A percentile compares a stretch with the other conserved stretches of the same genome.
phyloP scores from a whole-genome alignment of 495 filamentous ascomycete species.

The Podospora sp. region DNA sequence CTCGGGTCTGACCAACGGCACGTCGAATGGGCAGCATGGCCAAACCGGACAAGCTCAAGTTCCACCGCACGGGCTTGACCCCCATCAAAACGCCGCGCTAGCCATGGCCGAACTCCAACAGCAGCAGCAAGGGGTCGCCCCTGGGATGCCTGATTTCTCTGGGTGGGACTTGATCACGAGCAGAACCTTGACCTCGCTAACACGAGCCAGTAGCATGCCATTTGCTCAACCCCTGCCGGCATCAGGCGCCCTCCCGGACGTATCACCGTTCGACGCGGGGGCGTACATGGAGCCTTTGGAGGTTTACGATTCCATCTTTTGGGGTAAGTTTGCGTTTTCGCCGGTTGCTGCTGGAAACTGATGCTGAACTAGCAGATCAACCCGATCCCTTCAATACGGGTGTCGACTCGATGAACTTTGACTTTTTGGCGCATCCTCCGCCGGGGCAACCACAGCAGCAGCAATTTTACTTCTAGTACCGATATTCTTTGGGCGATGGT shows the following conservation, averaged over 20 bases:
- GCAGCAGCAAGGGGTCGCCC: conserved; percentile 44
- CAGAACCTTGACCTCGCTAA: conserved; percentile 16
- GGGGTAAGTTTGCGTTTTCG: conserved; percentile 46
- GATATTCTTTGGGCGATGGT: no score
- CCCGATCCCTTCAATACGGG: conserved; percentile 54
- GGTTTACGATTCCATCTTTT: conserved; percentile 61
- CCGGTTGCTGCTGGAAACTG: background rate
- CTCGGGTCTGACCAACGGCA: conserved; percentile 13
- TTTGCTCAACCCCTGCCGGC: conserved; percentile 36
- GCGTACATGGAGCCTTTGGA: conserved; percentile 59
- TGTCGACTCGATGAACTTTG: conserved; percentile 53
- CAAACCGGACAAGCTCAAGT: conserved; percentile 13
- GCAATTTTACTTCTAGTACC: conserved; percentile 52
- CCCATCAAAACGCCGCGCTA: conserved; percentile 57
- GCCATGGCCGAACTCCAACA: conserved; percentile 60
- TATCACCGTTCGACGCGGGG: conserved; percentile 46
- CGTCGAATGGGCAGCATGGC: background rate
- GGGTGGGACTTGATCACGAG: conserved; percentile 20
- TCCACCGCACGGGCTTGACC: conserved; percentile 42
- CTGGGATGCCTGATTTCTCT: conserved; percentile 39
- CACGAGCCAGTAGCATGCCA: conserved; percentile 14
- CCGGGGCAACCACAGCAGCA: conserved; percentile 51
- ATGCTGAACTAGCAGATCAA: conserved; percentile 38
- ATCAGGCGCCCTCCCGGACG: conserved; percentile 36
- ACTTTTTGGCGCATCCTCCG: conserved; percentile 52